Percentiles rank a stretch among this genome's conserved stretches.
Conservation (phyloP, 805 yeast genomes). For the Helenozyma rhizophorensis region DNA sequence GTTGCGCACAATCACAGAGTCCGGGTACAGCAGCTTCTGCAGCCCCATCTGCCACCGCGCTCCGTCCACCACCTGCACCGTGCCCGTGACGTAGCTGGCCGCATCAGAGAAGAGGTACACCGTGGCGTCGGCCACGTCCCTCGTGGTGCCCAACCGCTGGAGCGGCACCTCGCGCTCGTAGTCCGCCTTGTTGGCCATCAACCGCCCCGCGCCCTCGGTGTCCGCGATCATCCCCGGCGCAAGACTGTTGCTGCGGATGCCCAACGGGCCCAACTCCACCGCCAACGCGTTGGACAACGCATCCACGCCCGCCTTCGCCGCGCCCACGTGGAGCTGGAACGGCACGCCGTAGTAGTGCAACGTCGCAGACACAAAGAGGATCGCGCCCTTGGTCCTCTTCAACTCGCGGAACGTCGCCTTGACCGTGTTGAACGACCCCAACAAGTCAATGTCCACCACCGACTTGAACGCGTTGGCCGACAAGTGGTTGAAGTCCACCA, state of each 20-base stretch:
- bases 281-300: slow-evolving; percentile 28
- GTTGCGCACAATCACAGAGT: slow-evolving; percentile 16
- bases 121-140: slow-evolving; percentile 28
- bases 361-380: slow-evolving; percentile 39
- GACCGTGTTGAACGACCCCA: slow-evolving; percentile 40
- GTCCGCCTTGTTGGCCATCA: slow-evolving; percentile 12
- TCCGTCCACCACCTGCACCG: slow-evolving; percentile 26
- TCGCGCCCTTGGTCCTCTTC: slow-evolving; percentile 33
- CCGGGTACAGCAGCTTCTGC: slow-evolving; percentile 27
- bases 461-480: slow-evolving; percentile 39
- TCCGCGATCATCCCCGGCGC: slow-evolving; percentile 27
- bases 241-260: slow-evolving; percentile 23
- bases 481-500: slow-evolving; percentile 40
- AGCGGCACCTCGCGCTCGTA: slow-evolving; percentile 17
- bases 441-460: slow-evolving; percentile 35
- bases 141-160: slow-evolving; percentile 22
- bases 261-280: slow-evolving; percentile 28
- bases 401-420: slow-evolving; percentile 38
- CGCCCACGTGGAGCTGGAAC: slow-evolving; percentile 29
- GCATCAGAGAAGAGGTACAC: slow-evolving; percentile 25
- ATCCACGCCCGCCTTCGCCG: slow-evolving; percentile 30
- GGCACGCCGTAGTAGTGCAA: slow-evolving; percentile 43
- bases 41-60: slow-evolving; percentile 25
- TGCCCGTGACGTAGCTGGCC: slow-evolving; percentile 23
- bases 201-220: slow-evolving; percentile 25